phyloP scores from a whole-genome alignment of 2,329 filamentous ascomycete genomes.

The Keithomyces neogunnii region DNA sequence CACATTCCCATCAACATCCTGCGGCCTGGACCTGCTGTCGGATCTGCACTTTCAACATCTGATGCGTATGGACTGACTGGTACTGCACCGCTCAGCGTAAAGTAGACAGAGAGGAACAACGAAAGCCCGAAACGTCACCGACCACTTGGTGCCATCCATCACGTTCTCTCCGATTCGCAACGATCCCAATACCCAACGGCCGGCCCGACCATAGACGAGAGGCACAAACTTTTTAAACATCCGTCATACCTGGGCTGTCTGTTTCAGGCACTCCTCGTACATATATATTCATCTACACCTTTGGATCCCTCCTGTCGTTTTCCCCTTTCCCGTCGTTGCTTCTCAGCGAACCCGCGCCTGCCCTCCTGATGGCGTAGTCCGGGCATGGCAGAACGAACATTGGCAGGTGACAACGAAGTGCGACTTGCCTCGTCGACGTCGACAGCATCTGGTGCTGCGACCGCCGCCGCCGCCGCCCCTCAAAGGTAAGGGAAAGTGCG shows the following conservation, averaged over 20 bases:
- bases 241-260: no score
- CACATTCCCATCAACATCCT: neutral
- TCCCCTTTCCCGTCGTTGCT: slow-evolving; percentile 8
- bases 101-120: neutral
- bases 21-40: neutral
- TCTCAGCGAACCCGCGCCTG: slow-evolving; percentile 21
- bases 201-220: slow-evolving; percentile 2
- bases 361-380: slow-evolving; percentile 56
- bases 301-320: slow-evolving; percentile 1
- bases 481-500: slow-evolving; percentile 14
- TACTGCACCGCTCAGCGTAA: neutral
- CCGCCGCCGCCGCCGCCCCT: slow-evolving; percentile 16
- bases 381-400: slow-evolving; percentile 57
- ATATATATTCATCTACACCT: neutral
- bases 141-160: neutral
- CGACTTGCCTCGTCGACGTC: slow-evolving; percentile 37
- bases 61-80: neutral
- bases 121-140: neutral
- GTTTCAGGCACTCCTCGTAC: neutral
- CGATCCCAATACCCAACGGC: slow-evolving; percentile 1
- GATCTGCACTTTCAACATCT: neutral
- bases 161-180: neutral
- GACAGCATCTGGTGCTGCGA: slow-evolving; percentile 20
- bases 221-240: neutral
- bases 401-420: slow-evolving; percentile 47